Evolutionary conservation across 345 rosid species (phyloP).

Genomic region (Eucalyptus coolabah): DNA sequence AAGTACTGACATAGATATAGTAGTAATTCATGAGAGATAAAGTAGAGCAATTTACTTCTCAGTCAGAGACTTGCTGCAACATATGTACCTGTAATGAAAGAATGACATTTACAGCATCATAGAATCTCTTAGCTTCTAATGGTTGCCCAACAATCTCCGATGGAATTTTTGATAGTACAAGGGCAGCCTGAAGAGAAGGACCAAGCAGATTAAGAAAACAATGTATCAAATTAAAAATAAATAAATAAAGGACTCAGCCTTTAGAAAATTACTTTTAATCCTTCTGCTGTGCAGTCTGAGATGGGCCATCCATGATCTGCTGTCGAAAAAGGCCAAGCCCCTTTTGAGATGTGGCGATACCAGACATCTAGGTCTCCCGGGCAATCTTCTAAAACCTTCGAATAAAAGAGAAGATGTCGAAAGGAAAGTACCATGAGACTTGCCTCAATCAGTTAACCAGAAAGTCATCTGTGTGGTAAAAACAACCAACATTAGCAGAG

Average conservation of each 20-base stretch:
- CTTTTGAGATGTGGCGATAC: conserved; percentile 98
- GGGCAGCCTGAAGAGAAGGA: conserved; percentile 44
- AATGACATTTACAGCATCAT: conserved; percentile 82
- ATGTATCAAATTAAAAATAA: not conserved
- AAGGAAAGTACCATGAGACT: not conserved
- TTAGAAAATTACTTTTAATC: conserved; percentile 52
- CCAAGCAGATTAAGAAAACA: not conserved
- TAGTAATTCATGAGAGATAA: not conserved
- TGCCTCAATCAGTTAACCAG: not conserved
- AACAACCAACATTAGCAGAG: not conserved
- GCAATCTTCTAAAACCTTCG: conserved; percentile 76
- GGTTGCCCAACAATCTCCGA: conserved; percentile 75
- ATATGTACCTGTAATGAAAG: conserved; percentile 75
- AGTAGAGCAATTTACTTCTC: not conserved
- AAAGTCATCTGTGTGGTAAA: not conserved
- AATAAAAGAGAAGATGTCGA: not conserved
- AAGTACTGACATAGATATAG: not conserved
- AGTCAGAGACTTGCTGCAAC: not conserved
- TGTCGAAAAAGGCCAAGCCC: conserved; percentile 98
- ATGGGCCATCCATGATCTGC: conserved; percentile 98
- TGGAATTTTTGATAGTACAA: conserved; percentile 60
- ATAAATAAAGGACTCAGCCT: not conserved
- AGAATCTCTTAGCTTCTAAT: conserved; percentile 38
- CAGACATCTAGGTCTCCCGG: conserved; percentile 69
- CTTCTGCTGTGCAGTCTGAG: conserved; percentile 95